Evolutionary conservation across 2,329 filamentous ascomycete genomes (phyloP), one percentile per base, ranked within the genome.

Genomic region (Akanthomyces lecanii): DNA sequence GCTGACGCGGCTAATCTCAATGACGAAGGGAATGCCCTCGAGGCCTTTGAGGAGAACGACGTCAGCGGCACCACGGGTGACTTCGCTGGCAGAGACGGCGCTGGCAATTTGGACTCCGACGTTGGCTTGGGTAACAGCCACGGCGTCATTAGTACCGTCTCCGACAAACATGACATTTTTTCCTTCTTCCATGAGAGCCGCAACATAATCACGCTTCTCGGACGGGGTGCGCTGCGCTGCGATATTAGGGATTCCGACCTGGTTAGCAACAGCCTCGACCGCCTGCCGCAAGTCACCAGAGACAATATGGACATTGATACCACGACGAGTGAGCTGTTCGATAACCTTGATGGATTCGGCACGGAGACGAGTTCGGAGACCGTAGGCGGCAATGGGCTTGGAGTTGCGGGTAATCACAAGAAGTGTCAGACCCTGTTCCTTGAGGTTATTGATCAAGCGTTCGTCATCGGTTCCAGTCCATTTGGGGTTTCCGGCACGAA

Each of bases 81-180:
- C 76, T 48, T 88, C 85, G 6, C 79, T 81, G n/a, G 70, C 67
- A 4, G 70, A 70, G 6, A 68, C 65, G 47, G 74, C 78, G 62
- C 78, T 76, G 63, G 79, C 79, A 65, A 89, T 78, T 63, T 87
- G 83, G 0, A 87, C 77, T 42, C 85, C 86, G n/a, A 89, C 76
- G 44, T 81, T 77, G 28, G 87, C 85, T 67, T 84, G 80, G 3
- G 84, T 81, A 4, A 89, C 77, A 1, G 86, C 86, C 5, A 82
- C 77, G 0, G 86, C 84, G 68, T 89, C 86, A 69, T 89, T 89
- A 8, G 84, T 86, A 12, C 86, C 86, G 67, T 89, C 86, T 38
- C 86, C 86, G 47, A 81, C 78, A 72, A 89, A 89, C 61, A 88
- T 73, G 61, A 85, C 79, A 28, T 51, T 63, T 33, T 68, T 69